phyloP scores from a whole-genome alignment of 306 rosid species.

The Malus sylvestris region DNA sequence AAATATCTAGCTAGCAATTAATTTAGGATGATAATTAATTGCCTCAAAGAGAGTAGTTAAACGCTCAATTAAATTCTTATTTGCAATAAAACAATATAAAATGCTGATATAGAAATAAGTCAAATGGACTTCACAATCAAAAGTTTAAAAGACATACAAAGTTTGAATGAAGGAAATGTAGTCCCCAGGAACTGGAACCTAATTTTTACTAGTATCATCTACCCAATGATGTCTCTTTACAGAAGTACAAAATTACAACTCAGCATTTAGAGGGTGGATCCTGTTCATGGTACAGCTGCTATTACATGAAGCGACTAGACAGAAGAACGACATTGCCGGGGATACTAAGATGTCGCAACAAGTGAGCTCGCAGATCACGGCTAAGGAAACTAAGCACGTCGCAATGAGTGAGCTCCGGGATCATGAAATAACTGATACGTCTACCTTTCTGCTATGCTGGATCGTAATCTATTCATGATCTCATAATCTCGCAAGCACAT shows the following conservation, averaged over 20 bases:
- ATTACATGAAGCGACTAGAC: neutral
- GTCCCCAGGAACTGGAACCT: too few species aligned
- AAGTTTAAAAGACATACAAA: too few species aligned
- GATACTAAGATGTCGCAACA: neutral
- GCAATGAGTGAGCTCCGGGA: neutral
- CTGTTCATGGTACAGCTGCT: constrained; percentile 8
- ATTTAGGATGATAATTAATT: too few species aligned
- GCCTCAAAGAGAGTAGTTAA: too few species aligned
- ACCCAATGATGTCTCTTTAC: neutral
- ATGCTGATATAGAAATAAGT: too few species aligned
- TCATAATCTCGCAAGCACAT: neutral
- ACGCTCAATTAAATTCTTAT: too few species aligned
- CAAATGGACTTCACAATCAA: too few species aligned
- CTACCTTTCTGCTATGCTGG: neutral
- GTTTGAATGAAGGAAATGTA: too few species aligned
- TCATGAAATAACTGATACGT: neutral
- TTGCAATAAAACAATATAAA: too few species aligned
- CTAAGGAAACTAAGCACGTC: neutral
- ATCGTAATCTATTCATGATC: neutral
- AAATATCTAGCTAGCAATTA: too few species aligned
- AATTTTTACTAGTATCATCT: neutral
- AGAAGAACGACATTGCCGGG: neutral
- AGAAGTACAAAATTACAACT: neutral
- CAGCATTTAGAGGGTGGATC: neutral
- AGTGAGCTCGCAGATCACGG: neutral